Base-by-base conservation (phyloP, 2,329 filamentous ascomycete genomes). In the Diaporthe australafricana region DNA sequence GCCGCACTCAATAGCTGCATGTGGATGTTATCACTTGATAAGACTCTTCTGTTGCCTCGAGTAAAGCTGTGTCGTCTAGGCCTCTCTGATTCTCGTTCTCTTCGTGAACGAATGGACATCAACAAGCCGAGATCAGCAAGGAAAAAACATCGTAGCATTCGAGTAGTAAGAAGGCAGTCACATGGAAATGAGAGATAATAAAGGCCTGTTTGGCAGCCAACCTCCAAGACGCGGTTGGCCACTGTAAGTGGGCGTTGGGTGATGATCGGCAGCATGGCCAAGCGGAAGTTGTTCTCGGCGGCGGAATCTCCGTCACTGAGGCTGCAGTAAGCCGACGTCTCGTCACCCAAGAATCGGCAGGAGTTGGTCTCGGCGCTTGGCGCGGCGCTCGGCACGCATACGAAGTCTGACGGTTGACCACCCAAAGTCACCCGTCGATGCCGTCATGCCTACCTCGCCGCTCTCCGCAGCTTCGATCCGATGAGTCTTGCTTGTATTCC, bases 251-350 rank as follows among this genome's bases (percentile, higher is more conserved):
- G 38, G 45, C 30, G 38, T 62, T 40, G 57, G 57, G 17, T 62
- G 57, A 62, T 45, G 57, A 62, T 62, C 57, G 40, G 57, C 56
- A 45, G 25, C 40, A 45, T 40, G 57, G 57, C 57, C 57, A 62
- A 62, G 57, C 40, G 57, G 17, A 8, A 62, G 22, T 38, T 40
- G 57, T 30, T n/a, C 57, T 62, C 57, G 57, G 57, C 57, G 40
- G 57, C 57, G 25, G 40, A 17, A 8, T 14, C 40, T 16, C 57
- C 38, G 38, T 62, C 57, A 32, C 25, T 62, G 40, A 62, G 57
- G 57, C 32, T 47, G 40, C 22, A 47, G 40, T 32, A 22, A 16
- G 22, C 40, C 57, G 40, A 62, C 25, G 14, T 32, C 40, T 47
- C 57, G 30, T 47, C 57, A 62, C 38, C 25, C 40, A 47, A 12